These are phyloP conservation scores for Penicillium polonicum DNA, from an alignment of 2,329 filamentous ascomycete genomes.

Conservation along the genomic window DNA sequence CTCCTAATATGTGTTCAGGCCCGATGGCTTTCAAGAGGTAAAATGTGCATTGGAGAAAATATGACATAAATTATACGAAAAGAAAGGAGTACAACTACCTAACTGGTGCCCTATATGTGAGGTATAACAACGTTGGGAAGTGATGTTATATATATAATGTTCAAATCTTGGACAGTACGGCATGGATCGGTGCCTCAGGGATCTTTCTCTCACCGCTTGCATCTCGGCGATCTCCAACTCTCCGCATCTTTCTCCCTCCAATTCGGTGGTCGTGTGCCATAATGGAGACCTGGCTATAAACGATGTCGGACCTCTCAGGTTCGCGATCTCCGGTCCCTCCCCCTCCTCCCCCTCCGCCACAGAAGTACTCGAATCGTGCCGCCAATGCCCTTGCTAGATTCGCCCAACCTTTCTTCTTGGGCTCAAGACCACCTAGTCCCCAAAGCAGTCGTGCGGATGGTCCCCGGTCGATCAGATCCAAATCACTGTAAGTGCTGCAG, in stretches of 20 bases:
- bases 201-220: constrained; percentile 7
- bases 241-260: constrained; percentile 11
- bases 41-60: not conserved
- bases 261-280: constrained; percentile 29
- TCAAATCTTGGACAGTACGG: not conserved
- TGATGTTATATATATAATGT: not conserved
- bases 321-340: constrained; percentile 35
- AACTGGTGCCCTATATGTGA: not conserved
- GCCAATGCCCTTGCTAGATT: constrained; percentile 52
- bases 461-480: constrained; percentile 36
- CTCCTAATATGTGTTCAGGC: constrained; percentile 10
- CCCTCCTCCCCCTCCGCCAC: constrained; percentile 37
- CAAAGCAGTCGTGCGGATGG: constrained; percentile 38
- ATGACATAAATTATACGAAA: not conserved
- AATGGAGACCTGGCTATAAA: constrained; percentile 23
- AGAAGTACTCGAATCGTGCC: constrained; percentile 45
- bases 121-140: not conserved
- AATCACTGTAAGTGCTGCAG: constrained; percentile 40
- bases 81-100: not conserved
- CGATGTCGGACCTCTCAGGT: constrained; percentile 30
- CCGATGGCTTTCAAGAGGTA: constrained; percentile 1
- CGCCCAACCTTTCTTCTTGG: constrained; percentile 55
- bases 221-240: constrained; percentile 5
- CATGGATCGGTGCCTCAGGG: constrained; percentile 7
- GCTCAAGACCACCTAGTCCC: constrained; percentile 54